These are phyloP conservation scores for Blastocrithidia nonstop DNA, from an alignment of 208 protist genomes.

Conservation along the genomic window DNA sequence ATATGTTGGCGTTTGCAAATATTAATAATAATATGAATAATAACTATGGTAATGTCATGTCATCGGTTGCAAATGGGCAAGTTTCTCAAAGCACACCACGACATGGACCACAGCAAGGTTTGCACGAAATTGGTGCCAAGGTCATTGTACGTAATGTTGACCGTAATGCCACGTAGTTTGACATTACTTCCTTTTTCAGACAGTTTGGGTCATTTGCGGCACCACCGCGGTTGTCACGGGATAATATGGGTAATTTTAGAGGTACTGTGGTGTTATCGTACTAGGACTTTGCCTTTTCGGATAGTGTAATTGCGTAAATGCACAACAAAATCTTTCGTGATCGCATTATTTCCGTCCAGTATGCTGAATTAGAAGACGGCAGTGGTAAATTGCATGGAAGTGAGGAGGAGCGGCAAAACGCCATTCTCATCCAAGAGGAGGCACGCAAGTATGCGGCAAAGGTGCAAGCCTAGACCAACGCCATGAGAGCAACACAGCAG, in stretches of 20 bases:
- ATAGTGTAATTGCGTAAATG: constrained; percentile 60
- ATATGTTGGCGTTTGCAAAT: constrained; percentile 7
- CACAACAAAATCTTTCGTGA: constrained; percentile 45
- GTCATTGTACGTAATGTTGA: constrained; percentile 68
- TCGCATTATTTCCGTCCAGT: constrained; percentile 46
- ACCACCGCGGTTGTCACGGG: constrained; percentile 63
- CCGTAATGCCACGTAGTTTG: constrained; percentile 47
- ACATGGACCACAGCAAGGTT: too few relatives aligned
- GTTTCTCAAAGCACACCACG: too few relatives aligned
- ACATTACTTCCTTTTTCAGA: constrained; percentile 59
- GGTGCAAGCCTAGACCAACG: constrained; percentile 22
- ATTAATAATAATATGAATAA: too few relatives aligned
- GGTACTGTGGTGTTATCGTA: constrained; percentile 66
- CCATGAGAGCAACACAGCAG: constrained; percentile 20
- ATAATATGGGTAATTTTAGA: constrained; percentile 59
- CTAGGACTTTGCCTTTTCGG: constrained; percentile 50
- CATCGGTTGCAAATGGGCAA: too few relatives aligned
- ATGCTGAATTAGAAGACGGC: constrained; percentile 72
- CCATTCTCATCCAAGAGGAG: constrained; percentile 48
- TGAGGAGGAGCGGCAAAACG: constrained; percentile 57
- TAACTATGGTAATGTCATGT: too few relatives aligned
- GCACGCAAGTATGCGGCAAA: constrained; percentile 45
- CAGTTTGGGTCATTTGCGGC: constrained; percentile 72
- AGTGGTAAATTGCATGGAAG: constrained; percentile 62
- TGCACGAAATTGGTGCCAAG: constrained; percentile 80